Evolutionary conservation across 768 basidiomycete species (phyloP).

Genomic region (Podaxis sp.): DNA sequence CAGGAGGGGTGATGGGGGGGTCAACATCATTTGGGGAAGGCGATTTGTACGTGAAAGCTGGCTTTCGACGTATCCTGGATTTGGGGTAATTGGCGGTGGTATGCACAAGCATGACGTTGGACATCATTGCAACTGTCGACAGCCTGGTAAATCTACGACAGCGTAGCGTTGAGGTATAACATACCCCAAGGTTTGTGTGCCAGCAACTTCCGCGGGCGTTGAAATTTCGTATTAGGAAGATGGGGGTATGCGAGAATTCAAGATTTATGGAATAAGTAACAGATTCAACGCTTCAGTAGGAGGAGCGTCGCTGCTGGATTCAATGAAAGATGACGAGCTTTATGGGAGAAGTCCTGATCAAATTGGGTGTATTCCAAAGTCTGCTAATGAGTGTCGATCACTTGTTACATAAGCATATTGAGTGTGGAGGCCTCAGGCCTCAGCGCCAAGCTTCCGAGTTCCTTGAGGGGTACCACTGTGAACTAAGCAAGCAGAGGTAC

Average conservation of each 20-base stretch:
- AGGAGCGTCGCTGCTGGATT: background rate
- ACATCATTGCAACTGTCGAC: background rate
- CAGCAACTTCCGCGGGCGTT: background rate
- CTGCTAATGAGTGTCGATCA: conserved; percentile 1
- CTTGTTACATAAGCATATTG: conserved; percentile 2
- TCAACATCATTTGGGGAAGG: conserved; percentile 39
- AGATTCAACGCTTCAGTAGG: background rate
- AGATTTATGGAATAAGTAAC: background rate
- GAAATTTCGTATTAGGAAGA: background rate
- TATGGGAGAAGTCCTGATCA: background rate
- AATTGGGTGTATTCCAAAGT: background rate
- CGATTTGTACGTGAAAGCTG: conserved; percentile 56
- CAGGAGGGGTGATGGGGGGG: conserved; percentile 21
- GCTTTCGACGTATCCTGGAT: conserved; percentile 49
- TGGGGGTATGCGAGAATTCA: background rate
- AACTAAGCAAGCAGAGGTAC: no score
- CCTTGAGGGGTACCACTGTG: no score
- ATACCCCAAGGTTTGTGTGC: background rate
- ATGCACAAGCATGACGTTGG: background rate
- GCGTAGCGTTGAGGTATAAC: background rate
- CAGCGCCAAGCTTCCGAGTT: no score
- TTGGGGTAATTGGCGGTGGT: background rate
- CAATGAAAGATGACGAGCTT: background rate
- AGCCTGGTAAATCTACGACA: background rate
- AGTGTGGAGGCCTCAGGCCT: background rate